Evolutionary conservation across 495 filamentous ascomycete genomes (phyloP), one percentile per base, ranked within the genome.

Genomic region (Clohesyomyces aquaticus): DNA sequence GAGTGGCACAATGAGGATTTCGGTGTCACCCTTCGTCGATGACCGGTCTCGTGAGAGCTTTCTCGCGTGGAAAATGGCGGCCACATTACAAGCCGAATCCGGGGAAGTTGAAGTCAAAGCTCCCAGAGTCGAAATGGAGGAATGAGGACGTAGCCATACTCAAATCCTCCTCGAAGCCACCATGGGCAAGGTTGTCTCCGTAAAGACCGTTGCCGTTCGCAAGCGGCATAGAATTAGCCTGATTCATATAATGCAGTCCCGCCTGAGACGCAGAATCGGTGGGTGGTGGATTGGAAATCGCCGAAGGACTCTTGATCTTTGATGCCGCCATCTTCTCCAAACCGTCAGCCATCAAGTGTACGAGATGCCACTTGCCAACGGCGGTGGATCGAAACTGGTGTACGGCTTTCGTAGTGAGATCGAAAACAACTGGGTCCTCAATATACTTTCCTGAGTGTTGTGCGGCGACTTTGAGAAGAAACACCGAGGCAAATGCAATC

Each of bases 401-500:
- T 3, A 69, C 64, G 1, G 57, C 57, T 32, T 53, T 68, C 28
- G 55, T 56, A 10, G 63, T 67, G 19, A 72, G 50, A n/a, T 65
- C 59, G 21, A 63, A 38, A 0, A 67, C 67, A 2, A 50, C 32
- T 0, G 48, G 48, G 14, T 60, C 66, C 18, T 72, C 66, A 38
- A 72, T 67, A n/a, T 41, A 66, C 11, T 69, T 56, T 2, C 64
- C 63, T n/a, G 43, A 32, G 43, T 72, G 63, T 50, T 81, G 63
- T 16, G 81, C 49, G 72, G 26, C 42, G 12, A 83, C 79, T 57
- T 84, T 84, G 28, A 84, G 65, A 2, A 84, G 66, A 53, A 84
- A 84, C 2, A 84, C 81, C 8, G 77, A 78, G 1, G 82, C 82
- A 63, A 82, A 83, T 0, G 81, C 81, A 50, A 83, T 83, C 81